These are phyloP conservation scores for Solanum infundibuliforme DNA, from an alignment of 257 asterid species.

Conservation along the genomic window DNA sequence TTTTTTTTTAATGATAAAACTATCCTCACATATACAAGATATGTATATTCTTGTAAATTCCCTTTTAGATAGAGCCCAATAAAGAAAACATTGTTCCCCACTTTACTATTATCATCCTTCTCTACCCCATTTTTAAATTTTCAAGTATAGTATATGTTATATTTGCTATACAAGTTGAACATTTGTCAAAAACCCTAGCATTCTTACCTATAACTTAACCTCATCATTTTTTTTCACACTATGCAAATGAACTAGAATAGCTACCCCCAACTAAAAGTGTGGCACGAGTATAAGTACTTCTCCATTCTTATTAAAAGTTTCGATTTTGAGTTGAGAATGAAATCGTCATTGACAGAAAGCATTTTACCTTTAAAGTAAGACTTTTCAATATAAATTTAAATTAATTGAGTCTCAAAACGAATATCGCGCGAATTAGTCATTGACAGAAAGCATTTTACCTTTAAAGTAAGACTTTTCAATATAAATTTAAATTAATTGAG, in stretches of 20 bases:
- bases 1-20: background rate
- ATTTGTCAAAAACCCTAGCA: background rate
- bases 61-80: background rate
- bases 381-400: background rate
- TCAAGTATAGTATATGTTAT: background rate
- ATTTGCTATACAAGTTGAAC: background rate
- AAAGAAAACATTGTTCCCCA: background rate
- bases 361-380: background rate
- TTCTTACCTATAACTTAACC: background rate
- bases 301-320: background rate
- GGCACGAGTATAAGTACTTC: fast-evolving
- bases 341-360: background rate
- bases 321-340: background rate
- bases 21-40: background rate
- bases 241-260: background rate
- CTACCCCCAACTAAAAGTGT: background rate
- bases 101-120: background rate
- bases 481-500: background rate
- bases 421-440: background rate
- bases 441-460: background rate
- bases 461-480: fast-evolving
- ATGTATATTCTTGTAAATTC: background rate
- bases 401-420: fast-evolving
- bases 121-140: background rate
- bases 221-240: background rate